phyloP scores from a whole-genome alignment of 2,329 filamentous ascomycete species.

The Fusarium nanum region DNA sequence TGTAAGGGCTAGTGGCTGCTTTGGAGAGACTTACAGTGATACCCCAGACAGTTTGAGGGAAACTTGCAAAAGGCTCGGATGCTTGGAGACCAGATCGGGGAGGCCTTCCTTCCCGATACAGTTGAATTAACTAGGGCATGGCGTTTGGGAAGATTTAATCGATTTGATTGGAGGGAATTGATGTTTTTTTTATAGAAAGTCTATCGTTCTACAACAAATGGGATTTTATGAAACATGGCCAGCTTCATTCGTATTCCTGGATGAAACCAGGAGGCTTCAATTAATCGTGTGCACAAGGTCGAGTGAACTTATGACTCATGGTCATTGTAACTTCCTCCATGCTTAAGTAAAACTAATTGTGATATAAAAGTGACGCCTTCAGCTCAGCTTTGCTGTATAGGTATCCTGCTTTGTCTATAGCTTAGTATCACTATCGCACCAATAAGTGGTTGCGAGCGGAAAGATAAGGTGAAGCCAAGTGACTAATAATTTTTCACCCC shows the following conservation, averaged over 20 bases:
- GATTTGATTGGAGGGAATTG: conserved; percentile 1
- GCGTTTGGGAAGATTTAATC: conserved; percentile 24
- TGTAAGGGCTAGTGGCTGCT: conserved; percentile 1
- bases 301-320: not conserved
- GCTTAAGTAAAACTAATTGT: not conserved
- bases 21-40: conserved; percentile 14
- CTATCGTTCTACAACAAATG: not conserved
- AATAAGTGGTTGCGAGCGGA: conserved; percentile 2
- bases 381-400: not conserved
- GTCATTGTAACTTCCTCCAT: not conserved
- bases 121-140: conserved; percentile 28
- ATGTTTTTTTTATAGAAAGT: not conserved
- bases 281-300: not conserved
- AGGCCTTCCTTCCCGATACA: not conserved
- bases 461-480: conserved; percentile 24
- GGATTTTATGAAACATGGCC: conserved; percentile 2
- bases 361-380: not conserved
- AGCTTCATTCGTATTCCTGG: not conserved
- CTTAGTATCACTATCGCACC: not conserved
- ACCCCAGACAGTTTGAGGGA: conserved; percentile 16
- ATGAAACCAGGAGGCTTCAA: not conserved
- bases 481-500: conserved; percentile 40
- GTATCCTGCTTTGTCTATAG: not conserved
- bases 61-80: not conserved
- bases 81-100: not conserved